Base-by-base conservation (phyloP, 2,329 filamentous ascomycete genomes). In the Neonectria neomacrospora region DNA sequence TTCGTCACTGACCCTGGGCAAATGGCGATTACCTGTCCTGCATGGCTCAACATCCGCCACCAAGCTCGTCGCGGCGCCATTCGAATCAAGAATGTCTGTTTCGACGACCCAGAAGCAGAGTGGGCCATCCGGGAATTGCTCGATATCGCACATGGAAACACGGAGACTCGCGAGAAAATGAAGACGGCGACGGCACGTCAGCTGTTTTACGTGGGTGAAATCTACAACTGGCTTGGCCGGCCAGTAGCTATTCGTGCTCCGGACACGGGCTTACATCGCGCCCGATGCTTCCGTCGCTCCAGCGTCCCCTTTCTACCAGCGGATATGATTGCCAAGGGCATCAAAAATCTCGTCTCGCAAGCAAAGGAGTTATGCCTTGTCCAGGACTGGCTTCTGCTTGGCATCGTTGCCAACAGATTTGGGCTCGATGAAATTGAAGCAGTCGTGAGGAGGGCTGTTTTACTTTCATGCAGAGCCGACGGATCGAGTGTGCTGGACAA, bases 311-410 rank as follows among this genome's bases (percentile, higher is more conserved):
- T 70, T 32, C 47, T 68, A 5, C 47, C 52, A 2, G 22, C 14
- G 1, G 30, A 26, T 1, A 20, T 12, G 0, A 66, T 71, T 16
- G 18, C 14, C 5, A 18, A 12, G 1, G n/a, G 23, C 1, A 48
- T 71, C 22, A 34, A 37, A 18, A 22, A 12, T 2, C 34, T 70
- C 2, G 37, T 54, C 23, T 3, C 16, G 20, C 5, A 45, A 14
- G 41, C 47, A 2, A 53, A 32, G n/a, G 48, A 50, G 2, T n/a
- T 70, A 16, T 47, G 53, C 7, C 47, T 28, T 10, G 58, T 70
- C 0, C 8, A 51, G 5, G 52, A 66, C 22, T 71, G 69, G 69
- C 20, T 63, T 5, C 63, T 71, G 6, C 48, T 71, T 12, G 61
- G 58, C 14, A 20, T 66, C 2, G 61, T 70, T 34, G 66, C 64